phyloP scores from a whole-genome alignment of 148 eudicot species.

The Pouteria glomerata region DNA sequence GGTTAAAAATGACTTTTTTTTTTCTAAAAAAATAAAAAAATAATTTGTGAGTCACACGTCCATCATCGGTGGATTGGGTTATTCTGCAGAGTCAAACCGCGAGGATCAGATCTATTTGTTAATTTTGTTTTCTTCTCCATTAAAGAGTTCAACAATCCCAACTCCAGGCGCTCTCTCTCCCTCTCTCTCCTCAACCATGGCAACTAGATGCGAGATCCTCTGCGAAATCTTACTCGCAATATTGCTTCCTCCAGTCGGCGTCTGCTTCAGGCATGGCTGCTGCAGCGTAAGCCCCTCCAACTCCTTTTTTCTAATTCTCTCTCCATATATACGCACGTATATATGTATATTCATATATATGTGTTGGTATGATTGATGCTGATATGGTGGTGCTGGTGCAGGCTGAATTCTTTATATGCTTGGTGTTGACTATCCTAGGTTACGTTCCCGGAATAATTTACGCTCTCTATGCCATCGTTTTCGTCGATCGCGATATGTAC shows the following conservation, averaged over 20 bases:
- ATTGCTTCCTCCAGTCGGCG: conserved; percentile 45
- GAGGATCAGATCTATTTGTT: too few relatives aligned
- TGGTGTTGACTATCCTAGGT: conserved; percentile 73
- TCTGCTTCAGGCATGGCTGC: conserved; percentile 50
- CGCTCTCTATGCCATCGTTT: conserved; percentile 68
- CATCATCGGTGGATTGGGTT: too few relatives aligned
- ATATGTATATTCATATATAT: neutral
- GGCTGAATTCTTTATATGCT: conserved; percentile 69
- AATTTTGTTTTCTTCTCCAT: conserved; percentile 9
- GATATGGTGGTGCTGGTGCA: conserved; percentile 16
- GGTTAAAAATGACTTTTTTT: too few relatives aligned
- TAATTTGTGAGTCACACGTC: too few relatives aligned
- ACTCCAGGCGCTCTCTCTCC: neutral
- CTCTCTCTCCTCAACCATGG: conserved; percentile 8
- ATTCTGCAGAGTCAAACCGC: too few relatives aligned
- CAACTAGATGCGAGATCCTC: conserved; percentile 23
- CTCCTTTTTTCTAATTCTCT: neutral
- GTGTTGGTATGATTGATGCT: neutral
- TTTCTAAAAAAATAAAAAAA: too few relatives aligned
- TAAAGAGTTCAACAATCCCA: neutral
- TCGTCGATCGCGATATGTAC: conserved; percentile 39
- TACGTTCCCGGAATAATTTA: conserved; percentile 80
- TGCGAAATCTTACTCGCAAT: conserved; percentile 39
- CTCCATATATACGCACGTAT: neutral
- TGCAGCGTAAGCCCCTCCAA: conserved; percentile 26